Evolutionary conservation across 345 rosid genomes (phyloP), one percentile per base, ranked within the genome.

Genomic region (Luvunga scandens): DNA sequence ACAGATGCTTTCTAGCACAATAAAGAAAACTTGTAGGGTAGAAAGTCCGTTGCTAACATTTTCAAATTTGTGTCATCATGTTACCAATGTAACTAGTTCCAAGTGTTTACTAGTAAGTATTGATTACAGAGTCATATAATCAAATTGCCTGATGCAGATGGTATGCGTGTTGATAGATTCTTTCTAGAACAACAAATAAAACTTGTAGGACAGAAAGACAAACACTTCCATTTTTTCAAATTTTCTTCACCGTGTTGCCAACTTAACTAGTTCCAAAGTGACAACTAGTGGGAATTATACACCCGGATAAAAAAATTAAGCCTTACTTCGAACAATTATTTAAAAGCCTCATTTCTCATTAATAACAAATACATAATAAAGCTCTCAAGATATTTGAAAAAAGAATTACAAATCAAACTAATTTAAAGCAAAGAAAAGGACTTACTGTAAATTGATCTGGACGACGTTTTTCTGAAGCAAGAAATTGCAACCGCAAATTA

Each of bases 361-460:
- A 45, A 63, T 75, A 45, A 75, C 22, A 50, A 28, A 45, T 13
- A 28, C 21, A 61, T 5, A 22, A 59, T 6, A 30, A 25, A 57
- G 63, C 53, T 45, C 78, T 24, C 50, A 62, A 12, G 57, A 24
- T 4, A 34, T 45, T 70, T 33, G 65, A 4, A 57, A 34, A 34
- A 50, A 67, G 45, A 42, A 45, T 28, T 1, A 8, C 31, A 36
- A 22, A 60, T 21, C 31, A 27, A 72, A 79, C 48, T 18, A 77
- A 27, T 34, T 63, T 18, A 30, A 76, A 9, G 3, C 30, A 61
- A 75, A 57, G 69, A 84, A 81, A 31, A 64, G 22, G 57, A 73
- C 88, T 77, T 88, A 95, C 99, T 33, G 98, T 87, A 84, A 89
- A 96, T 78, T 96, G 97, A 81, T 96, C 97, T 1, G 98, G 92